Base-by-base conservation (phyloP, 2,329 filamentous ascomycete species). In the Nothopassalora personata region DNA sequence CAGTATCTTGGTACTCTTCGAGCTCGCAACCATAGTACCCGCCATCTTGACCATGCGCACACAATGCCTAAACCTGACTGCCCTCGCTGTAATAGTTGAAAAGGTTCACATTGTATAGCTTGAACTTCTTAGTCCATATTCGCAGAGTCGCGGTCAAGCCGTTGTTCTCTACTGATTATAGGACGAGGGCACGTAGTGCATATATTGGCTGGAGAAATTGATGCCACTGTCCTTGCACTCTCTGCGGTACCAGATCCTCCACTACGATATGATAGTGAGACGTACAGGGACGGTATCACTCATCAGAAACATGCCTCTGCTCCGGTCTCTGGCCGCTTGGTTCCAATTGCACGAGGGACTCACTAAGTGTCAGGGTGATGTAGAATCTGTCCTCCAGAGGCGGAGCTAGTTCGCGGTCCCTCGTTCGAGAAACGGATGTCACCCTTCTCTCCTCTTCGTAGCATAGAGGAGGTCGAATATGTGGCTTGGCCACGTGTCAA, bases 101-200 rank as follows among this genome's bases (percentile, higher is more conserved):
- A 3, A 84, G 73, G 68, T 85, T 83, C 69, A 88, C 76, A 63
- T 87, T 87, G 75, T 87, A 88, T 18, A 86, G 73, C 64, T 80
- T 81, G 59, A 86, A 78, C 64, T 82, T 78, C 5, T 71, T 67
- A 0, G 80, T 77, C 65, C 70, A 72, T 8, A 76, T 78, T 11
- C 79, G 75, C n/a, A 81, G 70, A 1, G 80, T 82, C 4, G 73
- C 78, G 4, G 79, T 85, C 59, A 71, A 68, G 62, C 87, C 85
- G 62, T 87, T 82, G 65, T 70, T 79, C 45, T 72, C 18, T 78
- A 76, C 53, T 83, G 81, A 60, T 75, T 76, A 56, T 75, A 73
- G 46, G 70, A 72, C 34, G 23, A 23, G 23, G 23, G 23, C 2
- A 23, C 23, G 4, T 36, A 4, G 8, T 36, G 10, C 15, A 36